Conservation (phyloP, 2,329 filamentous ascomycete species). For the Aspergillus aculeatinus region DNA sequence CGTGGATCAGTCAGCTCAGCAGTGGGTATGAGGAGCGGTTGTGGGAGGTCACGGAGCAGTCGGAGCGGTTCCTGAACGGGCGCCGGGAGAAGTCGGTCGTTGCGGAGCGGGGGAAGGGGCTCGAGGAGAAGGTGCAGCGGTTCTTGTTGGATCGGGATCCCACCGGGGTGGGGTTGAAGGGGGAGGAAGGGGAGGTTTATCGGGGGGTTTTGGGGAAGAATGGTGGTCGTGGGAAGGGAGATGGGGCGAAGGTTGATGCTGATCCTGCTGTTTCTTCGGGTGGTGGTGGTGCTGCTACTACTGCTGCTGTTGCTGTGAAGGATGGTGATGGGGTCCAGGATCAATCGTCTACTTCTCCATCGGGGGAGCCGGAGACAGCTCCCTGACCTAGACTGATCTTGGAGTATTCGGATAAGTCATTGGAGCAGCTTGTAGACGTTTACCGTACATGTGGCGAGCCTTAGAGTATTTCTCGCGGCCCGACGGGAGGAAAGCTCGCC, state of each 20-base stretch:
- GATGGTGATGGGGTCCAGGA: no score
- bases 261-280: background rate
- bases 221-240: background rate
- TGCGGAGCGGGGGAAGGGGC: conserved; percentile 37
- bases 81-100: conserved; percentile 48
- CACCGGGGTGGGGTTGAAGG: conserved; percentile 45
- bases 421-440: no score
- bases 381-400: no score
- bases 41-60: conserved; percentile 64
- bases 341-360: no score
- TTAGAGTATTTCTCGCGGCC: no score
- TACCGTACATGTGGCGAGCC: no score
- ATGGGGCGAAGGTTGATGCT: background rate
- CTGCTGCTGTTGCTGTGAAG: background rate
- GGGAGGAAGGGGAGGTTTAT: conserved; percentile 45
- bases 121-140: conserved; percentile 67
- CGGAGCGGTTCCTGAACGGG: conserved; percentile 56
- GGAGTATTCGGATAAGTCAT: no score
- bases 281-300: background rate
- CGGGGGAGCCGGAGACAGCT: no score
- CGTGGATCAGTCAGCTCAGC: conserved; percentile 64
- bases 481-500: no score
- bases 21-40: conserved; percentile 64
- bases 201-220: conserved; percentile 26
- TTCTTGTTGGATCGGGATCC: conserved; percentile 76